Evolutionary conservation across 2,329 filamentous ascomycete species (phyloP).

Genomic region (Hirsutella rhossiliensis): DNA sequence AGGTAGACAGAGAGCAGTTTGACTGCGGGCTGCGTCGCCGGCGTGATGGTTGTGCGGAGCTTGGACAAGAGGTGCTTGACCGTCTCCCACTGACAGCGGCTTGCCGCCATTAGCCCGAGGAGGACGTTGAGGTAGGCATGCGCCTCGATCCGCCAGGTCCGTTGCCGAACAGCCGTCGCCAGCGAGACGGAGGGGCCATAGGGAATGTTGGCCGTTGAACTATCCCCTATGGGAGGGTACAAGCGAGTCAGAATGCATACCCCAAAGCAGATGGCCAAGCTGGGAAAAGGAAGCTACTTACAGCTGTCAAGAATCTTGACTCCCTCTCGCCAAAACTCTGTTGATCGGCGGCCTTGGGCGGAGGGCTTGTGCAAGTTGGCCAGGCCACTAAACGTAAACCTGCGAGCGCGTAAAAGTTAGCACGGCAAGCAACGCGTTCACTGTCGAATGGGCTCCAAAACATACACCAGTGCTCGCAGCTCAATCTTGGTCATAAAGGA

Average conservation of each 20-base stretch:
- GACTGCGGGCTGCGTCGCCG: slow-evolving; percentile 27
- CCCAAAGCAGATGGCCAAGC: too few species aligned
- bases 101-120: slow-evolving; percentile 56
- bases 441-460: background rate
- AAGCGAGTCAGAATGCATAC: background rate
- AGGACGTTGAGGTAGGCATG: slow-evolving; percentile 61
- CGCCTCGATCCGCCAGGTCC: slow-evolving; percentile 53
- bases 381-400: slow-evolving; percentile 43
- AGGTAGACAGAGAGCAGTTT: slow-evolving; percentile 55
- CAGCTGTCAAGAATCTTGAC: slow-evolving; percentile 36
- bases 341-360: slow-evolving; percentile 18
- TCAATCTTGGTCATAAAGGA: slow-evolving; percentile 50
- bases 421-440: background rate
- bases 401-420: slow-evolving; percentile 14
- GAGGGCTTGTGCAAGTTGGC: slow-evolving; percentile 27
- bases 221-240: slow-evolving; percentile 17
- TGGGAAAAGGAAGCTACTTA: slow-evolving; percentile 11
- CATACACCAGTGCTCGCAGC: slow-evolving; percentile 42
- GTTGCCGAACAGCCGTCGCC: slow-evolving; percentile 42
- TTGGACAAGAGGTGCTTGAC: slow-evolving; percentile 46
- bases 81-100: slow-evolving; percentile 56
- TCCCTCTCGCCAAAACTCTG: slow-evolving; percentile 30
- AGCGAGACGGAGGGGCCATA: slow-evolving; percentile 37
- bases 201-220: slow-evolving; percentile 18
- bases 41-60: slow-evolving; percentile 32